These are phyloP conservation scores for Sclerotinia subarctica DNA, from an alignment of 2,329 filamentous ascomycete genomes.

Conservation along the genomic window DNA sequence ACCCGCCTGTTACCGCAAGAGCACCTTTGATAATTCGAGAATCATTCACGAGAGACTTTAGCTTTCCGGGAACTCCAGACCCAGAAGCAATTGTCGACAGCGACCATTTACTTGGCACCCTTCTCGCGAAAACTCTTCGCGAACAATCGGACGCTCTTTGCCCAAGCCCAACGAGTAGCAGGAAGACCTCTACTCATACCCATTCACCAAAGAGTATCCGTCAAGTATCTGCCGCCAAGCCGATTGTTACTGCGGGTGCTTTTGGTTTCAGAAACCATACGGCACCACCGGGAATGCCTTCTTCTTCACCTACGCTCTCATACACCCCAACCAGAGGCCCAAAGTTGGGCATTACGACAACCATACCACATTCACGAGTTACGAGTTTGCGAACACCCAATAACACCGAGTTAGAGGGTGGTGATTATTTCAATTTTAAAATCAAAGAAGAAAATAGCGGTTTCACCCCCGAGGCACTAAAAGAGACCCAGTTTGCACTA, in stretches of 20 bases:
- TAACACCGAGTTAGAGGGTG: not conserved
- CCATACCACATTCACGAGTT: constrained; percentile 10
- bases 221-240: not conserved
- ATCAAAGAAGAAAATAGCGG: constrained; percentile 11
- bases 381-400: constrained; percentile 11
- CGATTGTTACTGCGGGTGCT: not conserved
- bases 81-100: not conserved
- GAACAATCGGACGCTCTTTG: constrained; percentile 30
- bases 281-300: not conserved
- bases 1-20: not conserved
- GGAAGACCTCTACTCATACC: constrained; percentile 8
- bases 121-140: constrained; percentile 31
- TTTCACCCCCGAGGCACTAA: constrained; percentile 14
- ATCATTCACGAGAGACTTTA: constrained; percentile 1
- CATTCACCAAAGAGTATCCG: constrained; percentile 9
- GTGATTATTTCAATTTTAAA: not conserved
- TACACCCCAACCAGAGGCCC: constrained; percentile 15
- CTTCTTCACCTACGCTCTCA: constrained; percentile 6
- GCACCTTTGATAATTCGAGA: constrained; percentile 10
- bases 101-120: constrained; percentile 27
- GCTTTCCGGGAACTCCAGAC: constrained; percentile 5
- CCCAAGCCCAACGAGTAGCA: constrained; percentile 21
- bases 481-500: not conserved
- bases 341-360: not conserved
- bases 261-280: constrained; percentile 1